phyloP scores from a whole-genome alignment of 352 stramenopile genomes.

The Globisporangium cederbergense region DNA sequence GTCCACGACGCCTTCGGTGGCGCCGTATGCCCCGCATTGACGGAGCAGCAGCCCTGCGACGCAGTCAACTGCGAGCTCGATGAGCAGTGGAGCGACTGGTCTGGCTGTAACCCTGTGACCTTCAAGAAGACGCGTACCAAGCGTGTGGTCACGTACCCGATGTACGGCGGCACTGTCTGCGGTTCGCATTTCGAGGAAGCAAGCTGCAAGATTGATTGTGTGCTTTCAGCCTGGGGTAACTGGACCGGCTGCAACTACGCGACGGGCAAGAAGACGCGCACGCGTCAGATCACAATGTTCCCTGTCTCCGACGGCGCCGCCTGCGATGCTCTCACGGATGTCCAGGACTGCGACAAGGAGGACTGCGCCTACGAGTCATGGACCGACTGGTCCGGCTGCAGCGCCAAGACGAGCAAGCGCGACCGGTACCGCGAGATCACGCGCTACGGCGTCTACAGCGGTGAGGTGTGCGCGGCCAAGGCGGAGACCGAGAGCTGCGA shows the following conservation, averaged over 20 bases:
- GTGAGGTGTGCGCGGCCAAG: conserved; percentile 24
- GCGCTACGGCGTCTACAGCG: conserved; percentile 29
- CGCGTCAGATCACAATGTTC: conserved; percentile 30
- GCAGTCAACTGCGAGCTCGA: conserved; percentile 41
- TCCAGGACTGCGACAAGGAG: conserved; percentile 31
- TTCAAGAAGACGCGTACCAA: conserved; percentile 30
- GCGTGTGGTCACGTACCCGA: conserved; percentile 21
- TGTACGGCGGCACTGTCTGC: conserved; percentile 37
- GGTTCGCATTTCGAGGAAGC: conserved; percentile 18
- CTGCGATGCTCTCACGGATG: conserved; percentile 27
- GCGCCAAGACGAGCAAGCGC: conserved; percentile 35
- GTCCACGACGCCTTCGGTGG: conserved; percentile 31
- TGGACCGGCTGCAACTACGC: conserved; percentile 47
- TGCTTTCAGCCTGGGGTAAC: conserved; percentile 38
- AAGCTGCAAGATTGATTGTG: conserved; percentile 44
- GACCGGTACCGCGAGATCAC: conserved; percentile 31
- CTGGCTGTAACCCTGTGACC: conserved; percentile 32
- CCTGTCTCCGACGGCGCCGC: conserved; percentile 22
- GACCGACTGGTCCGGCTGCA: conserved; percentile 53
- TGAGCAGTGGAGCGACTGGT: conserved; percentile 44
- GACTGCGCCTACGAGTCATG: conserved; percentile 41
- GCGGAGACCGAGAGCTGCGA: conserved; percentile 30
- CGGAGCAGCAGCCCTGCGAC: conserved; percentile 26
- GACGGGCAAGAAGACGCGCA: conserved; percentile 40
- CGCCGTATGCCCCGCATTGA: conserved; percentile 19